A percentile compares a stretch with the other conserved stretches of the same genome.
Conservation (phyloP, 192 early-diverging fungal species). For the Helicostylum pulchrum region DNA sequence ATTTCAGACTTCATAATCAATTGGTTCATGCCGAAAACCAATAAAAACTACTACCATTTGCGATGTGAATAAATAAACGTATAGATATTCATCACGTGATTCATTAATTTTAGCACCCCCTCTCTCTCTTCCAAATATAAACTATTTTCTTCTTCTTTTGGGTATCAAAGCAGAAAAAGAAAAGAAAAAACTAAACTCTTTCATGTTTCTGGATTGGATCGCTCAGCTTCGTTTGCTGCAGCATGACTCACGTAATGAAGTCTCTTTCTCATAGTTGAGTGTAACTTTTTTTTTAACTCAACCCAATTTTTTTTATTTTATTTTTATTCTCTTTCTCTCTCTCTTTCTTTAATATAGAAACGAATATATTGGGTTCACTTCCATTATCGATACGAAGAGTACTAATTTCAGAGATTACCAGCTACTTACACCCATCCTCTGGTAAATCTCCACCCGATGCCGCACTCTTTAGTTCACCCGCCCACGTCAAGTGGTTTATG, state of each 20-base stretch:
- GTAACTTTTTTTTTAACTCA: neutral
- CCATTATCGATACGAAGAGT: constrained; percentile 61
- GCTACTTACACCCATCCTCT: constrained; percentile 35
- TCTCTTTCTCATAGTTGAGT: neutral
- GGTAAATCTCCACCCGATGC: constrained; percentile 47
- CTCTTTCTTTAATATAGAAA: constrained; percentile 52
- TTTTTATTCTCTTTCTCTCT: neutral
- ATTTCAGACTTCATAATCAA: constrained; percentile 35
- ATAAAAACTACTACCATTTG: neutral
- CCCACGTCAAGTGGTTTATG: constrained; percentile 84
- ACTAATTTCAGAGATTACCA: constrained; percentile 68
- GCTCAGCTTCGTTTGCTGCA: constrained; percentile 64
- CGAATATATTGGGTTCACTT: constrained; percentile 64
- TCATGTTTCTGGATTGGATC: constrained; percentile 78
- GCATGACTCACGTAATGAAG: constrained; percentile 62
- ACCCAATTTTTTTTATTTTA: neutral
- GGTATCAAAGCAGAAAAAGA: too few relatives aligned
- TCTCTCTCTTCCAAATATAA: too few relatives aligned
- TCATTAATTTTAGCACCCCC: too few relatives aligned
- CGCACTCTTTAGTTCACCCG: constrained; percentile 61
- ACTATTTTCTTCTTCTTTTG: too few relatives aligned
- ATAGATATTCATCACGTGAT: too few relatives aligned
- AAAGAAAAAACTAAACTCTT: too few relatives aligned
- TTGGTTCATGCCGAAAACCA: constrained; percentile 15
- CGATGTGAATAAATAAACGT: too few relatives aligned